Evolutionary conservation across 805 yeast genomes (phyloP), one percentile per base, ranked within the genome.

Genomic region (Scheffersomyces lignosus): DNA sequence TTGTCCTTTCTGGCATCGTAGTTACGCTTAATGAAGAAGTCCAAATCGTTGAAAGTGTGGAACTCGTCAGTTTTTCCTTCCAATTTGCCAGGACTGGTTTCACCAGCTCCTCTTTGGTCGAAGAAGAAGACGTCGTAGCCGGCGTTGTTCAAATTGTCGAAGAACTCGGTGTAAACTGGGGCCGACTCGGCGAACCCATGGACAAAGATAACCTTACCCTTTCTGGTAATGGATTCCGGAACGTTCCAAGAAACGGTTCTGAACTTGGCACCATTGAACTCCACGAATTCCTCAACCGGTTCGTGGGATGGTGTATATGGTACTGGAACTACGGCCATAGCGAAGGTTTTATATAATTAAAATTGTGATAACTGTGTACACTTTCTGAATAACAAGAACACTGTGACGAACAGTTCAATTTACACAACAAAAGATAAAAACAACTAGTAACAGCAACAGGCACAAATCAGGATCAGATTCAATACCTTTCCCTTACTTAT

Each of bases 91-190:
- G 75, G 71, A 1, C 80, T 71, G 0, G 90, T 83, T 35, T 64
- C 71, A 2, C 90, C 90, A 6, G 87, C 77, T 1, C 93, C 95
- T 52, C 90, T 67, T 58, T 84, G 91, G 55, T 81, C 88, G 56
- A 77, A 86, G 51, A 76, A 75, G 54, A 80, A 83, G 0, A 75
- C 66, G 48, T 84, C 89, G 53, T 73, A 82, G 0, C 91, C 90
- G 15, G 46, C 40, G 15, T 52, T 50, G 2, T 75, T 62, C 37
- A 83, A 54, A 3, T 65, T 61, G 48, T 85, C 89, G 52, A 76
- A 73, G 18, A 75, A 49, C 34, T 76, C 73, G 24, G 66, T 58
- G 50, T 80, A 82, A 1, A 77, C 36, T 14, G 56, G 50, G 8
- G 77, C 66, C 38, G 69, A 71, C 48, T 85, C 95, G 13, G 78